Evolutionary conservation across 2,329 filamentous ascomycete genomes (phyloP).

Genomic region (Shiraia sp.): DNA sequence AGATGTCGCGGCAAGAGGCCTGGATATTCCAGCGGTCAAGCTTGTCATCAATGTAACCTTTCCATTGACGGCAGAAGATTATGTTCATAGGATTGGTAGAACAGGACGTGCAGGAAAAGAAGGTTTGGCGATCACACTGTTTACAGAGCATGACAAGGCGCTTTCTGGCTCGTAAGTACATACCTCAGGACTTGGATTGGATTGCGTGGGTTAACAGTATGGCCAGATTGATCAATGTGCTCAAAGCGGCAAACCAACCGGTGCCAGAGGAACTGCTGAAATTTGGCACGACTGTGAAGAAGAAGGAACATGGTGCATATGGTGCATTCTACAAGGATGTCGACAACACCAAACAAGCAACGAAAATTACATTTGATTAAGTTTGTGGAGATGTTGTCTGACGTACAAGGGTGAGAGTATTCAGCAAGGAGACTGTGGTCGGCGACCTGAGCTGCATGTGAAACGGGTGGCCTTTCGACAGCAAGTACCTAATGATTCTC

Average conservation of each 20-base stretch:
- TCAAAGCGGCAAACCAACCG: slow-evolving; percentile 87
- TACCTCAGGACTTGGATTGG: neutral
- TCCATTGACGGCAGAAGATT: slow-evolving; percentile 93
- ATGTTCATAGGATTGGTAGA: slow-evolving; percentile 93
- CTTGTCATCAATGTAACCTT: slow-evolving; percentile 95
- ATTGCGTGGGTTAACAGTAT: slow-evolving; percentile 11
- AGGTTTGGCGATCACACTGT: slow-evolving; percentile 87
- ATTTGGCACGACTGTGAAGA: slow-evolving; percentile 98
- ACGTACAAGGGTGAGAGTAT: no score
- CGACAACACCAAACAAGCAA: slow-evolving; percentile 79
- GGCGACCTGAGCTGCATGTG: slow-evolving; percentile 26
- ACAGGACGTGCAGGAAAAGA: slow-evolving; percentile 91
- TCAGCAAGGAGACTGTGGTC: slow-evolving; percentile 9
- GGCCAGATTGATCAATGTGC: slow-evolving; percentile 82
- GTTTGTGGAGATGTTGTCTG: neutral
- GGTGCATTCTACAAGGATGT: slow-evolving; percentile 95
- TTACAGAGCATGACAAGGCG: slow-evolving; percentile 92
- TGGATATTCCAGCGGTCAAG: slow-evolving; percentile 95
- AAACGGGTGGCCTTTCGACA: slow-evolving; percentile 14
- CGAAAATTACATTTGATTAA: slow-evolving; percentile 87
- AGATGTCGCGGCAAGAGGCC: slow-evolving; percentile 89
- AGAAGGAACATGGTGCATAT: slow-evolving; percentile 95
- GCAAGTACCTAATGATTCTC: no score
- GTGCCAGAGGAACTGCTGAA: slow-evolving; percentile 91
- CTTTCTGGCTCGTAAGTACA: slow-evolving; percentile 80